phyloP scores from a whole-genome alignment of 169 alveolate genomes.

The Eimeria acervulina region DNA sequence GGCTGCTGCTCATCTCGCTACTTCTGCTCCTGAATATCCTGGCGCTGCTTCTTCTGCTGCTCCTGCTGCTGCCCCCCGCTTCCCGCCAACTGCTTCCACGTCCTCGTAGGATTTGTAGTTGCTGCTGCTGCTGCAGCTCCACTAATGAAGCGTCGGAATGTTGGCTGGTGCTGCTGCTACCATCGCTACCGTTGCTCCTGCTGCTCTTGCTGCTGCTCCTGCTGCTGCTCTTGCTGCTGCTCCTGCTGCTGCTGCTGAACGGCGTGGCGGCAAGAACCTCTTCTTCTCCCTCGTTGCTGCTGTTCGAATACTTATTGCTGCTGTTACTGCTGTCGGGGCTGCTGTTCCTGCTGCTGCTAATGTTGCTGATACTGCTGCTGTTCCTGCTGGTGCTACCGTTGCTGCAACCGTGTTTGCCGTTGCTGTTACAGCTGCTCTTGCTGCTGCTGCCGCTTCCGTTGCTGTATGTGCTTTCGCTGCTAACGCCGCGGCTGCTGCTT shows the following conservation, averaged over 20 bases:
- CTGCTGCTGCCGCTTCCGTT: background rate
- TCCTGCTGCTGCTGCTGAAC: background rate
- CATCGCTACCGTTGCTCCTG: background rate
- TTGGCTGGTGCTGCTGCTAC: background rate
- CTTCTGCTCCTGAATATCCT: background rate
- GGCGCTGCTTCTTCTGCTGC: background rate
- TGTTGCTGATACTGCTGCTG: background rate
- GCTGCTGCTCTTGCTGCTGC: conserved; percentile 1
- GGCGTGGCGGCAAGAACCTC: background rate
- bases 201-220: background rate
- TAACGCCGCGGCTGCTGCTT: background rate
- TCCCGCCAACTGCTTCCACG: background rate
- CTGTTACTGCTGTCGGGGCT: conserved; percentile 1
- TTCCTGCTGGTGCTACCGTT: background rate
- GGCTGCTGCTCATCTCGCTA: background rate
- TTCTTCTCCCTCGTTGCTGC: background rate
- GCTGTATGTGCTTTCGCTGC: background rate
- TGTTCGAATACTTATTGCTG: background rate
- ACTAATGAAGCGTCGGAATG: background rate
- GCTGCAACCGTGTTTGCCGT: background rate
- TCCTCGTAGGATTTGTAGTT: background rate
- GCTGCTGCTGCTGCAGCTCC: conserved; percentile 18
- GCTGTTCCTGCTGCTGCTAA: background rate
- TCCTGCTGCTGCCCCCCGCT: background rate
- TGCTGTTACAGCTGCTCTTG: background rate